phyloP scores from a whole-genome alignment of 306 rosid genomes.

The Trichosanthes truncata region DNA sequence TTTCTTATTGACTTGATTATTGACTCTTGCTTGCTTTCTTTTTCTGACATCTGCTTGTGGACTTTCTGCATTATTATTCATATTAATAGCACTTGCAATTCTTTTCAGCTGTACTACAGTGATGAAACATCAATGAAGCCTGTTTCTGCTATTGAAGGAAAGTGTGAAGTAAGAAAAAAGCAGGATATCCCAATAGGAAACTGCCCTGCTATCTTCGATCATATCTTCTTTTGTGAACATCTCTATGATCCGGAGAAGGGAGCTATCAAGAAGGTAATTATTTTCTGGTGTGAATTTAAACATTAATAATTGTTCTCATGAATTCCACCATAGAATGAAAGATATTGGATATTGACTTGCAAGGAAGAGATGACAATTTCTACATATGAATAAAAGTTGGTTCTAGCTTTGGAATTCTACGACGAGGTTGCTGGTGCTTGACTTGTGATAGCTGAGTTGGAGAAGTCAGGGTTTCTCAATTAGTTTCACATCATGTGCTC shows the following conservation, averaged over 20 bases:
- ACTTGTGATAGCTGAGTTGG: neutral
- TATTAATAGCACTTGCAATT: neutral
- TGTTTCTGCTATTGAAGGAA: conserved; percentile 28
- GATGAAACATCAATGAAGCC: conserved; percentile 19
- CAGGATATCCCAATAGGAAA: conserved; percentile 25
- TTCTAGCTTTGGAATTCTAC: neutral
- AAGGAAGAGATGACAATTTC: neutral
- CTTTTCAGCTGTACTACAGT: conserved; percentile 39
- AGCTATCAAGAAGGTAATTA: conserved; percentile 34
- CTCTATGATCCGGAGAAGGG: conserved; percentile 43
- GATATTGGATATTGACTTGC: neutral
- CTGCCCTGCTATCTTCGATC: conserved; percentile 29
- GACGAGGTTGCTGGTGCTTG: neutral
- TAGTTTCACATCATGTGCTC: neutral
- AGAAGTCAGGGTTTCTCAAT: neutral
- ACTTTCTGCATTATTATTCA: neutral
- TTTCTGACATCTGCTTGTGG: neutral
- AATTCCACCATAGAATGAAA: neutral
- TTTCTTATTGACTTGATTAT: neutral
- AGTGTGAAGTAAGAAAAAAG: conserved; percentile 43
- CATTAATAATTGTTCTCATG: neutral
- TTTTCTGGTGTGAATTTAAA: neutral
- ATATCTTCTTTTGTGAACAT: conserved; percentile 40
- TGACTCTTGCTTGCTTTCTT: neutral
- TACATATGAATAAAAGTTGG: neutral